Conservation (phyloP, 371 early-diverging fungal species). For the Conidiobolus incongruus region DNA sequence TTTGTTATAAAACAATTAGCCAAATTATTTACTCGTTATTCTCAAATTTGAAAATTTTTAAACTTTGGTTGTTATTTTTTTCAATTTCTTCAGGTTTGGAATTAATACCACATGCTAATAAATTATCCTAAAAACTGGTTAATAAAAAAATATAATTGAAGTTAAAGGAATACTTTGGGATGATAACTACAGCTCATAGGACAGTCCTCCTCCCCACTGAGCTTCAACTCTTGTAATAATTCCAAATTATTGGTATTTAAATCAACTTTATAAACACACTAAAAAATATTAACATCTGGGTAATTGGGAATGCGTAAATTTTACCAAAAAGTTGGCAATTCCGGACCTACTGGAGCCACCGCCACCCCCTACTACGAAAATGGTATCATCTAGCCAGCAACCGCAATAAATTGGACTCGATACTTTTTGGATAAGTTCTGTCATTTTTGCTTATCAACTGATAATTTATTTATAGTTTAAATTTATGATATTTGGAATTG, state of each 20-base stretch:
- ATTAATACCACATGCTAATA: conserved; percentile 2
- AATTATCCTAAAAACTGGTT: background rate
- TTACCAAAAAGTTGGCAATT: no score
- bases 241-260: background rate
- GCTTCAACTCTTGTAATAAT: background rate
- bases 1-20: background rate
- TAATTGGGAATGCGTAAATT: background rate
- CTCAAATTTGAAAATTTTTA: background rate
- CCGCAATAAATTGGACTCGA: no score
- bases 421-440: no score
- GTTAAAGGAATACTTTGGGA: background rate
- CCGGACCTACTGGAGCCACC: no score
- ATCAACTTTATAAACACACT: background rate
- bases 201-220: conserved; percentile 1
- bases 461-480: no score
- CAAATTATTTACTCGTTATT: background rate
- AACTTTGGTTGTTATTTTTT: background rate
- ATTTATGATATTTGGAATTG: no score
- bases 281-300: background rate
- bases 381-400: no score
- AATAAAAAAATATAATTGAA: background rate
- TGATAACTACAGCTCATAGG: background rate
- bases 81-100: background rate
- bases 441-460: no score
- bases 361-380: no score